Evolutionary conservation across 2,329 filamentous ascomycete species (phyloP).

Genomic region (Trichoderma sp.): DNA sequence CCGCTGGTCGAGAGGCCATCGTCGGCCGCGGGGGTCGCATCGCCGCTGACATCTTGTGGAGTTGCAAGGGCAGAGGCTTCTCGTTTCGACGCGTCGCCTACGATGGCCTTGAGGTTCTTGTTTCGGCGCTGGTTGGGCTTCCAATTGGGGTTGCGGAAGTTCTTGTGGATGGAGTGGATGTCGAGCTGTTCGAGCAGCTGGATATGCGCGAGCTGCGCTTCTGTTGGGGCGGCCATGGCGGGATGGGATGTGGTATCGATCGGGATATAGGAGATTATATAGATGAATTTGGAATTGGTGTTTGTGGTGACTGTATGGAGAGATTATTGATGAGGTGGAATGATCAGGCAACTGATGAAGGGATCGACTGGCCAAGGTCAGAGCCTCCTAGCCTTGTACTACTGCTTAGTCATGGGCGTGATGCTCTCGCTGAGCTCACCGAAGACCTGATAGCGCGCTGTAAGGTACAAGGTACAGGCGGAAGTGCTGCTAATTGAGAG

Average conservation of each 20-base stretch:
- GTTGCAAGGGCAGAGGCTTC: slow-evolving; percentile 86
- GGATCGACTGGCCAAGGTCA: neutral
- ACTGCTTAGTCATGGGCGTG: slow-evolving; percentile 1
- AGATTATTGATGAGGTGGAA: neutral
- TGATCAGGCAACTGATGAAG: neutral
- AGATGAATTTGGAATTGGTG: neutral
- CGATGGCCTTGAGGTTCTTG: slow-evolving; percentile 97
- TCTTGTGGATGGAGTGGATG: slow-evolving; percentile 80
- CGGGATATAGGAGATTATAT: neutral
- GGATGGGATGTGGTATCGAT: neutral
- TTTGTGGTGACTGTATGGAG: neutral
- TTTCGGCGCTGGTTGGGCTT: slow-evolving; percentile 92
- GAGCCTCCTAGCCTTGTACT: neutral
- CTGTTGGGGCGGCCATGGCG: slow-evolving; percentile 59
- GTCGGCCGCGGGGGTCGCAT: slow-evolving; percentile 60
- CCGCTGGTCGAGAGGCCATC: slow-evolving; percentile 57
- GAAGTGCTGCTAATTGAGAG: neutral
- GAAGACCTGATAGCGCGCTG: neutral
- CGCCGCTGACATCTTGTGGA: slow-evolving; percentile 71
- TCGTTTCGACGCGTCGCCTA: slow-evolving; percentile 82
- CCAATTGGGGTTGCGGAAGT: slow-evolving; percentile 88
- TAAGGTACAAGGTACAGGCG: neutral
- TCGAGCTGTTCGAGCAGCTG: slow-evolving; percentile 87
- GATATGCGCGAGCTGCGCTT: slow-evolving; percentile 77
- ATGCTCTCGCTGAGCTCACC: slow-evolving; percentile 5